These are phyloP conservation scores for Rhizoclosmatium globosum DNA, from an alignment of 192 early-diverging fungal genomes.

Conservation along the genomic window DNA sequence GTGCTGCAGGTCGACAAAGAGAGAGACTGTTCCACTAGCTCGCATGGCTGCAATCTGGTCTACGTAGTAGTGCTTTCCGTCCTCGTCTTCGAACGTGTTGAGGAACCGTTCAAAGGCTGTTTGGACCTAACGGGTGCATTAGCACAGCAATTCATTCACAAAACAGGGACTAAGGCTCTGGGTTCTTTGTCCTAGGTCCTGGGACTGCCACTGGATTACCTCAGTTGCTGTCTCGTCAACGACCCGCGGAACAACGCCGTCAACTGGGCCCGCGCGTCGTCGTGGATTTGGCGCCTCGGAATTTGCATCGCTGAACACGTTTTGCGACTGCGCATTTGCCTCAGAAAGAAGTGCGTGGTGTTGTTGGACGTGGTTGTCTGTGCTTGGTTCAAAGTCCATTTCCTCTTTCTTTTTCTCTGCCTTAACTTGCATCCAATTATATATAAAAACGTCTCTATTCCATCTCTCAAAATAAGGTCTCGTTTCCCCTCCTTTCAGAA, in stretches of 20 bases:
- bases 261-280: background rate
- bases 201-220: no score
- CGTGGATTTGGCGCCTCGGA: background rate
- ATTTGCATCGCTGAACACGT: no score
- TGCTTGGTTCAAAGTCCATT: no score
- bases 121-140: background rate
- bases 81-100: background rate
- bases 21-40: background rate
- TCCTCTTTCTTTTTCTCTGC: no score
- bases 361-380: no score
- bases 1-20: slow-evolving; percentile 25
- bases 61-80: background rate
- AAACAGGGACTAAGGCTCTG: background rate
- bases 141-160: background rate
- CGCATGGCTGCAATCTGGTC: slow-evolving; percentile 1
- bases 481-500: no score
- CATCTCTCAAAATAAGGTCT: no score
- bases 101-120: slow-evolving; percentile 13
- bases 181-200: background rate
- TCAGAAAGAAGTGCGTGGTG: no score
- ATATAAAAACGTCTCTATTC: no score
- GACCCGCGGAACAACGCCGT: slow-evolving; percentile 5
- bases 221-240: background rate
- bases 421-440: no score
- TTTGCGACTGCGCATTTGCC: no score